Percentiles rank a stretch among this genome's conserved stretches.
Conservation (phyloP, 176 grass and related monocot genomes). For the Ensete ventricosum region DNA sequence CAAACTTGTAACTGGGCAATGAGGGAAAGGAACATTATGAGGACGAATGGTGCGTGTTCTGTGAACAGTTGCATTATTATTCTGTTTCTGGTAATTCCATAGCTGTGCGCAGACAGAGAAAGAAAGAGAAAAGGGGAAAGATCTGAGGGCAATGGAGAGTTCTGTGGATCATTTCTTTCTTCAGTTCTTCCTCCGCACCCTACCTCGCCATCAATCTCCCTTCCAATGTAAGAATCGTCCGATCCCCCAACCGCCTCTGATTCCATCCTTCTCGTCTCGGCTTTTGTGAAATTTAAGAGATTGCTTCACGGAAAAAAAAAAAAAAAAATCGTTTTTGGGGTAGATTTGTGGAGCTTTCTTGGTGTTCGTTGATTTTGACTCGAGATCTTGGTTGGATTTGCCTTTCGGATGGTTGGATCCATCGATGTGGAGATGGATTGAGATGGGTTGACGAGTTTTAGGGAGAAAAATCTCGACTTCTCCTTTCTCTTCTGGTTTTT, state of each 20-base stretch:
- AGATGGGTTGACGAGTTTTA: not conserved
- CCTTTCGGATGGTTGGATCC: not conserved
- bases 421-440: not conserved
- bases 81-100: not conserved
- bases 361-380: not conserved
- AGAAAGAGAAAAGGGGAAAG: constrained; percentile 12
- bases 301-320: not conserved
- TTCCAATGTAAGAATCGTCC: not conserved
- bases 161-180: constrained; percentile 15
- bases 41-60: not conserved
- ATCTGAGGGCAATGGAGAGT: not conserved
- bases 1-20: not conserved
- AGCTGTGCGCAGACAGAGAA: constrained; percentile 10
- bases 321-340: not conserved
- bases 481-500: not conserved
- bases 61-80: not conserved
- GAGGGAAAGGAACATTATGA: not conserved
- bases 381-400: not conserved
- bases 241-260: not conserved
- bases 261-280: not conserved
- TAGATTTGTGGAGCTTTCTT: not conserved
- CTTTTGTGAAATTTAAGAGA: not conserved
- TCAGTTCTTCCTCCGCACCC: not conserved
- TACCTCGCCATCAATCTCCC: not conserved
- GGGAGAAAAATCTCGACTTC: not conserved